Base-by-base conservation (phyloP, 495 filamentous ascomycete species). In the Aspergillus panamensis region DNA sequence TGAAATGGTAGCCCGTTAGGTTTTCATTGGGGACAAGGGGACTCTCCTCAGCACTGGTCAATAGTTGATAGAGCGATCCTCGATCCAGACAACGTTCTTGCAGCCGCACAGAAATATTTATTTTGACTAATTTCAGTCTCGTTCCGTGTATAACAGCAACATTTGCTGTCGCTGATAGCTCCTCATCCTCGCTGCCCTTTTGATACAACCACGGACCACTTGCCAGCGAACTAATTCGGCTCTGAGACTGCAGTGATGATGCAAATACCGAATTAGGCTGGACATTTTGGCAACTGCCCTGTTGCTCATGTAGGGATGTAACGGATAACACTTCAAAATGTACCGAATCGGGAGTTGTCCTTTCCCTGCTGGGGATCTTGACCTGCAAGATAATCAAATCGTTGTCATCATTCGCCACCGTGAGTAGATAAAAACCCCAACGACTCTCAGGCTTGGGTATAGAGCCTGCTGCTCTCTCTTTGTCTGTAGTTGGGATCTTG, bases 341-440 rank as follows among this genome's bases (percentile, higher is more conserved):
- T 29, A 55, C 69, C 69, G 14, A 48, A 25, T 20, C 32, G 33
- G 7, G 29, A 53, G 32, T 51, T 42, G 17, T 35, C 30, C 30
- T 59, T 43, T 5, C 17, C 10, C 14, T 35, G 35, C 14, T 25
- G 51, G 56, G 42, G 63, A 51, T 35, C 42, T 58, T 58, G 3
- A 69, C 52, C 1, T 58, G 65, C 20, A 80, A 50, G 6, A 77
- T 37, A 47, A 70, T 62, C 29, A 75, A 51, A 55, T 80, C 72
- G 55, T 77, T 77, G n/a, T 64, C 59, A 64, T 79, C 77, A 58
- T 74, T 78, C 1, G 70, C 60, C 0, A 77, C 59, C 13, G 66
- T 53, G 9, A 81, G 59, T 4, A 79, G 47, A 7, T 68, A 63
- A 5, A 71, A 48, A 5, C 78, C 77, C 78, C 77, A 80, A n/a